A percentile compares a stretch with the other conserved stretches of the same genome.
phyloP scores from a whole-genome alignment of 345 rosid genomes.

The rapeseed (Brassica napus) region Da-Ae NC_063445.1:6106501-6107000 shows the following conservation, averaged over 20 bases:
- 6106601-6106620: slow-evolving; percentile 61
- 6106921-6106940: background rate
- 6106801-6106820: slow-evolving; percentile 68
- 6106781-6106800: slow-evolving; percentile 52
- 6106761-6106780: slow-evolving; percentile 44
- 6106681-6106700: slow-evolving; percentile 59
- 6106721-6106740: slow-evolving; percentile 37
- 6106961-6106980: slow-evolving; percentile 46
- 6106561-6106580: slow-evolving; percentile 58
- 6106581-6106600: slow-evolving; percentile 57
- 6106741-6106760: slow-evolving; percentile 38
- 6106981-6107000: slow-evolving; percentile 47
- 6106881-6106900: slow-evolving; percentile 1
- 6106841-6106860: slow-evolving; percentile 32
- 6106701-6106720: slow-evolving; percentile 50
- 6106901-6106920: background rate
- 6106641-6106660: slow-evolving; percentile 54
- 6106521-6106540: slow-evolving; percentile 75
- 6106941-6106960: slow-evolving; percentile 14
- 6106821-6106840: slow-evolving; percentile 54
- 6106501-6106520: slow-evolving; percentile 65
- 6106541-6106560: slow-evolving; percentile 50
- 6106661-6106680: slow-evolving; percentile 51
- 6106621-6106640: slow-evolving; percentile 48
- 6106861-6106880: background rate